Conservation (phyloP, 2,329 filamentous ascomycete genomes). For the Myotisia sp. region DNA sequence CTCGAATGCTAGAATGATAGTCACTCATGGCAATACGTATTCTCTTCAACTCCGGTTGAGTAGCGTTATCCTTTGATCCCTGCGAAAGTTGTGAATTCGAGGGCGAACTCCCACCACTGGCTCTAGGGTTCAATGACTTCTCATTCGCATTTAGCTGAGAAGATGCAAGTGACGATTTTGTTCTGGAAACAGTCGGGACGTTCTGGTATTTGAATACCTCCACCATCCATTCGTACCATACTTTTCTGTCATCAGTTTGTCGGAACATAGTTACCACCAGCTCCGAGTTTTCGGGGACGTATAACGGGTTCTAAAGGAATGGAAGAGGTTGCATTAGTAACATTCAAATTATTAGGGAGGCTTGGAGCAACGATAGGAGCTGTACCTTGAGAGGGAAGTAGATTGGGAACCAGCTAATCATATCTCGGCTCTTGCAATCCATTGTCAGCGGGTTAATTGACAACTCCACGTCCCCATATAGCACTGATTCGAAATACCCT, state of each 20-base stretch:
- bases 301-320: constrained; percentile 56
- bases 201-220: constrained; percentile 52
- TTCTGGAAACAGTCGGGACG: constrained; percentile 5
- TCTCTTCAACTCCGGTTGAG: constrained; percentile 3
- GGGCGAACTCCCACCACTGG: not conserved
- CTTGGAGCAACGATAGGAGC: constrained; percentile 8
- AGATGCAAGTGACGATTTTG: constrained; percentile 1
- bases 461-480: constrained; percentile 74
- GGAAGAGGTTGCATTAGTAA: constrained; percentile 11
- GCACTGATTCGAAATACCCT: constrained; percentile 92
- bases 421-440: constrained; percentile 81
- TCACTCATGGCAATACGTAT: constrained; percentile 31
- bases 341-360: not conserved
- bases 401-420: constrained; percentile 99
- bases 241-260: constrained; percentile 83
- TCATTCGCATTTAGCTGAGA: not conserved
- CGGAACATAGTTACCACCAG: constrained; percentile 90
- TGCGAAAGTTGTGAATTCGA: not conserved
- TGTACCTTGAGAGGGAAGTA: constrained; percentile 89
- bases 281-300: constrained; percentile 70
- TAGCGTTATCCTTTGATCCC: too few species aligned
- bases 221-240: constrained; percentile 98
- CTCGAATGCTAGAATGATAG: constrained; percentile 36
- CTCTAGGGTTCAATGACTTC: not conserved
- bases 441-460: constrained; percentile 89